These are phyloP conservation scores for Yamadazyma songkhlaensis DNA, from an alignment of 1,139 yeast genomes.

Conservation along the genomic window DNA sequence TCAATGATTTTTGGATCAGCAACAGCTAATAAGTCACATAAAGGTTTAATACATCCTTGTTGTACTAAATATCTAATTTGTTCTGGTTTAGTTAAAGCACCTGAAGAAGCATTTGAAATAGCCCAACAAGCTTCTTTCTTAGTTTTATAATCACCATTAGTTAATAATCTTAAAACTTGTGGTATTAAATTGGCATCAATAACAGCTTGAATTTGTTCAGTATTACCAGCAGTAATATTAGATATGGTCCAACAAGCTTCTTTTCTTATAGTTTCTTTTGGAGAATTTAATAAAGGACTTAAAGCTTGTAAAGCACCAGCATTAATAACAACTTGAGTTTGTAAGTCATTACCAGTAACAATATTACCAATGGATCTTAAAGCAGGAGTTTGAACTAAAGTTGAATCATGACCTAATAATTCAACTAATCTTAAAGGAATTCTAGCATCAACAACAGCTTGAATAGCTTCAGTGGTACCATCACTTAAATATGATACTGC, in stretches of 20 bases:
- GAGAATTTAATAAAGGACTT: constrained; percentile 73
- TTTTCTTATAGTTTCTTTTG: constrained; percentile 89
- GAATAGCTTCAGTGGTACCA: constrained; percentile 90
- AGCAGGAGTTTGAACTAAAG: constrained; percentile 94
- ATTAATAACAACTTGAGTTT: constrained; percentile 92
- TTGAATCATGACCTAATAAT: constrained; percentile 76
- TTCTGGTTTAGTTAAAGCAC: constrained; percentile 89
- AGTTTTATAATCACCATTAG: constrained; percentile 88
- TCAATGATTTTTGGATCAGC: constrained; percentile 92
- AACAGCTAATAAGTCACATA: constrained; percentile 84
- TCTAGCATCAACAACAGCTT: constrained; percentile 95
- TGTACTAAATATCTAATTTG: constrained; percentile 88
- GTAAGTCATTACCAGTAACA: constrained; percentile 93
- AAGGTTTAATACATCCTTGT: constrained; percentile 96
- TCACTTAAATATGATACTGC: constrained; percentile 94
- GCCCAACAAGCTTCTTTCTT: constrained; percentile 99
- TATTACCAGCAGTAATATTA: constrained; percentile 95
- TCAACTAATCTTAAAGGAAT: constrained; percentile 94
- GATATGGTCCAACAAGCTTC: constrained; percentile 99
- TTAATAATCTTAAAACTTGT: constrained; percentile 78
- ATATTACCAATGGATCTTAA: constrained; percentile 96
- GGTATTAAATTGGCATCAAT: constrained; percentile 94
- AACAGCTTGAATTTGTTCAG: constrained; percentile 94
- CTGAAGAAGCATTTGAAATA: constrained; percentile 94
- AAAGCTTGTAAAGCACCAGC: constrained; percentile 89